Base-by-base conservation (phyloP, 495 filamentous ascomycete species). In the Podospora comata region DNA sequence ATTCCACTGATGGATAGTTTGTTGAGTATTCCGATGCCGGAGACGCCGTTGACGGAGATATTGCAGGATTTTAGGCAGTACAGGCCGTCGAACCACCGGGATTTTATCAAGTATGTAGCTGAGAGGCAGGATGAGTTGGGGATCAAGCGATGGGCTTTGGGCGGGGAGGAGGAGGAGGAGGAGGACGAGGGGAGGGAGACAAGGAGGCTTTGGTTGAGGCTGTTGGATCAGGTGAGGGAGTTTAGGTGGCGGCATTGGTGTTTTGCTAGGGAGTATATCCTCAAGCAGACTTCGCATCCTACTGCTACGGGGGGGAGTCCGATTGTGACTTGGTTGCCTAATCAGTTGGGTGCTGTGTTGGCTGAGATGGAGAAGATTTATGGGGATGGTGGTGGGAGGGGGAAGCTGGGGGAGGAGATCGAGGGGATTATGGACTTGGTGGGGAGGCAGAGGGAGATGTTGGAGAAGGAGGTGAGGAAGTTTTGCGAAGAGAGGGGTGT, bases 171-270 rank as follows among this genome's bases (percentile, higher is more conserved):
- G 11, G 71, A 67, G 1, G 72, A 77, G 53, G 74, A 79, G 6
- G 20, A 61, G 20, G 34, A 66, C 18, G 64, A 72, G 15, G 65
- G 77, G 54, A 72, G 70, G 66, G 85, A 89, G 69, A 78, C 76
- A 0, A 70, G 78, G 5, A 58, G 75, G 5, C 81, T 93, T 2
- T 95, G 93, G 79, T 82, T 97, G 5, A 82, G 84, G 71, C 83
- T 87, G 0, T 77, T 96, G 23, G 88, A 97, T 76, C 90, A 96
- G 76, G 91, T 97, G 13, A 88, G 93, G 63, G 92, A 93, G 72
- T 97, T 96, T 80, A 82, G 93, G 67, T 97, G 93, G 93, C 84
- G 93, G 3, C 93, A 96, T 73, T 97, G 93, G 93, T 88, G 93
- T 69, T 96, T 97, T 72, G 92, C 92, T n/a, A 82, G 92, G 23